phyloP scores from a whole-genome alignment of 352 stramenopile genomes.

The Globisporangium spinosum region DNA sequence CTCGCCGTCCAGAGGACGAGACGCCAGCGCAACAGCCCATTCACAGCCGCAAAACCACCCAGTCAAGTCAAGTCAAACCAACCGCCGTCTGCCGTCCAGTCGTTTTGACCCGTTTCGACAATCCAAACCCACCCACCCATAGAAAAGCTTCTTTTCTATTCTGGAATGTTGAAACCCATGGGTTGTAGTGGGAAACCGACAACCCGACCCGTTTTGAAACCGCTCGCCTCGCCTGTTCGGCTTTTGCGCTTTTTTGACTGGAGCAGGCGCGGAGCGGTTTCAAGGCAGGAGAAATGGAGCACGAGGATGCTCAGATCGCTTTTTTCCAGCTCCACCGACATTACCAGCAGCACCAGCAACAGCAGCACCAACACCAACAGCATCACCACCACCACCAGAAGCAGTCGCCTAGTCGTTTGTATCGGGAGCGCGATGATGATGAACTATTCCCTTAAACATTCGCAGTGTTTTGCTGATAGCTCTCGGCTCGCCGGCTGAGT shows the following conservation, averaged over 20 bases:
- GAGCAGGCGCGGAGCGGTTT: conserved; percentile 9
- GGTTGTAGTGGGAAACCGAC: background rate
- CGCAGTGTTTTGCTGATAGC: conserved; percentile 40
- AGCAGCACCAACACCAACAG: background rate
- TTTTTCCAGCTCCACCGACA: conserved; percentile 1
- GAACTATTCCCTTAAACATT: conserved; percentile 81
- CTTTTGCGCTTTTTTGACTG: background rate
- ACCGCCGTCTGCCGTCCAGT: background rate
- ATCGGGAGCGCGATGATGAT: conserved; percentile 67
- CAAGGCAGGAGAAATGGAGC: background rate
- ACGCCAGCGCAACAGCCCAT: no score
- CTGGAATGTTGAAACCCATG: background rate
- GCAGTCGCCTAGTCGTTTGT: background rate
- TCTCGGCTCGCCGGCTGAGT: conserved; percentile 53
- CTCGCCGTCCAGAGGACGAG: background rate
- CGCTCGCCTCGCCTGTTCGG: background rate
- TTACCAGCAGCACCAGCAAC: background rate
- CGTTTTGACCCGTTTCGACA: background rate
- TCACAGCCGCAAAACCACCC: no score
- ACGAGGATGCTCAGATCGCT: conserved; percentile 4
- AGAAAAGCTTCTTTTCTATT: background rate
- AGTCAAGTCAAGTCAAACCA: background rate
- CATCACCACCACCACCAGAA: background rate
- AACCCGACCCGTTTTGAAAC: background rate
- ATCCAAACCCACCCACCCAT: background rate